Base-by-base conservation (phyloP, 352 stramenopile species). In the Pythium utonaiense region DNA sequence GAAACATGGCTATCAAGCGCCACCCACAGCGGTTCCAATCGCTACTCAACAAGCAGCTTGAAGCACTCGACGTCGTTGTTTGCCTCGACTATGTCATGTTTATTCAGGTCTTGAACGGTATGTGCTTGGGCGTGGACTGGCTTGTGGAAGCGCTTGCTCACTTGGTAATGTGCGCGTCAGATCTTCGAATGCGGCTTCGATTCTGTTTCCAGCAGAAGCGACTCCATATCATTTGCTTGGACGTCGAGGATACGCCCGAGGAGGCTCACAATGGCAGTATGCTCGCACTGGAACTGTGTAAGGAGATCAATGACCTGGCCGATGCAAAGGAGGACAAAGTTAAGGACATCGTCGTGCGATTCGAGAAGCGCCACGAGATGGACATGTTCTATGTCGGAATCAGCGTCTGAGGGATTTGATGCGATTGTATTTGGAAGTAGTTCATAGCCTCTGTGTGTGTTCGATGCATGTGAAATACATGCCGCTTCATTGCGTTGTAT, bases 171-270 rank as follows among this genome's bases (percentile, higher is more conserved):
- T 47, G 51, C 22, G 13, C 6, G 3, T 9, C 50, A 70, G 64
- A 71, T 55, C 53, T 64, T 31, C 59, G 61, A 6, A 61, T 58
- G 51, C 62, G 62, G 1, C 52, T 69, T 22, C 62, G 56, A 17
- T 57, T 69, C 14, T 64, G 49, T 44, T 64, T 71, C 45, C 56
- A 64, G 24, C 54, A 58, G 21, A 60, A 64, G 33, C 60, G 56
- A 13, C 57, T 86, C 21, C 74, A 84, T 54, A 61, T 86, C n/a
- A 72, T 86, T 50, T 84, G 78, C 48, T 52, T 86, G 22, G 75
- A 86, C 19, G 70, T 75, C 12, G 72, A 76, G 44, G 77, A 86
- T 49, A 78, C 74, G 7, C 64, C 70, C 0, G 56, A 82, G 30
- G 70, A 77, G 55, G 77, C 77, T 14, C 41, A 50, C 13, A 75